Base-by-base conservation (phyloP, 306 rosid genomes). In the Fragaria vesca region DNA sequence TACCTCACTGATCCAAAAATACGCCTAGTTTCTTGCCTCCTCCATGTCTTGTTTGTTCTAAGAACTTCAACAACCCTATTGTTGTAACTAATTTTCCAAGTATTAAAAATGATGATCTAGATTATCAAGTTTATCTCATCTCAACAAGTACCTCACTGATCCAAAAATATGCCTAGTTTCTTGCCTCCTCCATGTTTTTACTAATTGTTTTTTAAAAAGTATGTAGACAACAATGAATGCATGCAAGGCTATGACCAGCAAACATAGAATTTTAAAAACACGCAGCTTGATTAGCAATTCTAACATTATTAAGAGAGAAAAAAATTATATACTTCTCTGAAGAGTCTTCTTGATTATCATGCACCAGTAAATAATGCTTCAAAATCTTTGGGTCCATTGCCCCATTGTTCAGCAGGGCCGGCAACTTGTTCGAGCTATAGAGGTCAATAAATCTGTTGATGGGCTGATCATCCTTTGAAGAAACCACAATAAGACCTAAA, bases 401-500 rank as follows among this genome's bases (percentile, higher is more conserved):
- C 76, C 98, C 99, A 76, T 85, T 93, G 71, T 82, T 93, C 38
- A 95, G 87, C 83, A 95, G 93, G 78, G 96, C 88, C 46, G 99
- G 98, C 83, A 91, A 87, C 81, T 93, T 93, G 84, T 83, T 86
- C 72, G 91, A 75, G 81, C 90, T 87, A 82, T 86, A 90, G 71
- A 93, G 91, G 80, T 93, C 97, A 70, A 87, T 76, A 84, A 93
- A 93, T 83, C 79, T 86, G 88, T 88, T 91, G 85, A 95, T 80
- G 72, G 99, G 98, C 63, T 88, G 88, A 71, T 86, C 99, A 82
- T 95, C 99, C 80, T 89, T 93, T 7, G 99, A 90, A 84, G 99
- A 95, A 70, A 93, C 99, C 71, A 88, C 98, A 77, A 95, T 74
- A 79, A 95, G 93, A 81, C 98, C 99, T 95, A 89, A 62, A 26